phyloP scores from a whole-genome alignment of 129 eudicot genomes.

The Flaveria ramosissima region DNA sequence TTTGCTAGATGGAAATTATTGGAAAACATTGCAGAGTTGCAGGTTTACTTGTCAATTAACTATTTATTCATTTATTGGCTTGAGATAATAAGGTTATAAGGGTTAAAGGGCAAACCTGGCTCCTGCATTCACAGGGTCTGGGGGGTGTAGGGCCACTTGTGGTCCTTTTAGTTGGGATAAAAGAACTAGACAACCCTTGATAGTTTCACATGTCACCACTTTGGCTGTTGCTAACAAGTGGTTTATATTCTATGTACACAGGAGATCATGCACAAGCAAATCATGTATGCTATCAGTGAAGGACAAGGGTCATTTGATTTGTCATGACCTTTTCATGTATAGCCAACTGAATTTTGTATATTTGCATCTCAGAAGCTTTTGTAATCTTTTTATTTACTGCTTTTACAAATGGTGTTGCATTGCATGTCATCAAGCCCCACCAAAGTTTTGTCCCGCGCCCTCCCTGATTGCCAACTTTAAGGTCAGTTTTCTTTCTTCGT shows the following conservation, averaged over 20 bases:
- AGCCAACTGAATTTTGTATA: conserved; percentile 40
- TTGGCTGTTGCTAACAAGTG: conserved; percentile 1
- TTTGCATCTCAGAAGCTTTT: conserved; percentile 15
- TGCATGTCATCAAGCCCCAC: conserved; percentile 22
- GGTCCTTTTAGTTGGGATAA: too few species aligned
- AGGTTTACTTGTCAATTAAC: too few species aligned
- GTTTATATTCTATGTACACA: conserved; percentile 43
- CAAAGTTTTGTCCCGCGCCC: conserved; percentile 23
- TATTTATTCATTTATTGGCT: too few species aligned
- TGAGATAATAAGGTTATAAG: too few species aligned
- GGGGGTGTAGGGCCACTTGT: too few species aligned
- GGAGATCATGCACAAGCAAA: conserved; percentile 94
- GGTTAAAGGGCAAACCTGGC: too few species aligned
- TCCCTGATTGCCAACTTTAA: conserved; percentile 25
- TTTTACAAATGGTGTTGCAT: conserved; percentile 21
- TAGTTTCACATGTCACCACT: too few species aligned
- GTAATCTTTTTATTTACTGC: background rate
- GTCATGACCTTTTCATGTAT: conserved; percentile 52
- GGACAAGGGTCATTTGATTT: conserved; percentile 98
- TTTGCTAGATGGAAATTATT: too few species aligned
- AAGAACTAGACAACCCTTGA: too few species aligned
- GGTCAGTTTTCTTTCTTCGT: conserved; percentile 1
- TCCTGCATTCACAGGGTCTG: too few species aligned
- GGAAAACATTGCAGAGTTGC: too few species aligned
- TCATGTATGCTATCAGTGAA: conserved; percentile 79